phyloP scores from a whole-genome alignment of 345 rosid species.

The Eucalyptus sp. region DNA sequence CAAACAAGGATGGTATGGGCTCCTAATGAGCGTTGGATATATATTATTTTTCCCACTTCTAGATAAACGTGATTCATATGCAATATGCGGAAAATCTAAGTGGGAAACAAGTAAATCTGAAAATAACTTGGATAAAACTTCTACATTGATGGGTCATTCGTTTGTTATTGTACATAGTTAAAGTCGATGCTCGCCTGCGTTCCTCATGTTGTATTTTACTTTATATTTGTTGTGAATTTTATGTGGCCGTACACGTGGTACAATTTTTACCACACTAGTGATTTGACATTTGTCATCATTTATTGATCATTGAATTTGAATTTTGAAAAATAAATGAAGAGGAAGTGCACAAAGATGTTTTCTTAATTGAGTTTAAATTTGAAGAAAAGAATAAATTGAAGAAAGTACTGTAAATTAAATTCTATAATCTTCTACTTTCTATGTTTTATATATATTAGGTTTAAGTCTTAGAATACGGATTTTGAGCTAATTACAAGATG shows the following conservation, averaged over 20 bases:
- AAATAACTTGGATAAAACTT: background rate
- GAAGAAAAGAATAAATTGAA: background rate
- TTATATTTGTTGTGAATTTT: background rate
- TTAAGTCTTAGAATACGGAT: background rate
- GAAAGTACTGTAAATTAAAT: background rate
- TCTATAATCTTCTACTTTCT: background rate
- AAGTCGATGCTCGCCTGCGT: background rate
- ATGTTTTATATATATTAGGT: background rate
- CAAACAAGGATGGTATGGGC: background rate
- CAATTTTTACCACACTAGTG: background rate
- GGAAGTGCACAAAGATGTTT: background rate
- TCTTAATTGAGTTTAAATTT: background rate
- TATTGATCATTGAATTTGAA: background rate
- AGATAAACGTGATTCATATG: background rate
- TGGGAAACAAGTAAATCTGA: background rate
- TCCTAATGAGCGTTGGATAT: background rate
- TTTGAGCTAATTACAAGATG: background rate
- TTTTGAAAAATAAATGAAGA: background rate
- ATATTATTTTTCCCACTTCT: background rate
- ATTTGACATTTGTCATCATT: background rate
- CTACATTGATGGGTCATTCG: background rate
- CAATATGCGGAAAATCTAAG: background rate
- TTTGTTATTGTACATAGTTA: background rate
- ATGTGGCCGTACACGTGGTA: background rate
- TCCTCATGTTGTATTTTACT: background rate